Evolutionary conservation across 345 rosid species (phyloP).

Genomic region (Capsella bursapastoris): DNA sequence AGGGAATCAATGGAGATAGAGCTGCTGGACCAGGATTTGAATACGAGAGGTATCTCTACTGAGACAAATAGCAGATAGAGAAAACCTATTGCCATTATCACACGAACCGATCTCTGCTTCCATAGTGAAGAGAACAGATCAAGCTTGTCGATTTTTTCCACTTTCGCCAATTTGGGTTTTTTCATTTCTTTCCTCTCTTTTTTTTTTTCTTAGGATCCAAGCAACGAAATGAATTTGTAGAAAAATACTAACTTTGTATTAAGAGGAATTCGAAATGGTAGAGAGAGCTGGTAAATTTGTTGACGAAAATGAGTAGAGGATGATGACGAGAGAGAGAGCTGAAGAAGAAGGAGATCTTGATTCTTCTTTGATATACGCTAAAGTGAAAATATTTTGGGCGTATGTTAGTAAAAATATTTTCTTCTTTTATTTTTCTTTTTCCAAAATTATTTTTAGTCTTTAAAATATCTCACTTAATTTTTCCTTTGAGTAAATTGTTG

Average conservation of each 20-base stretch:
- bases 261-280: neutral
- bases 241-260: neutral
- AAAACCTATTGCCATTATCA: constrained; percentile 58
- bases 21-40: constrained; percentile 53
- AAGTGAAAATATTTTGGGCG: constrained; percentile 20
- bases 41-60: constrained; percentile 80
- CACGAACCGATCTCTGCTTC: constrained; percentile 73
- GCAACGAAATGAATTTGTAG: neutral
- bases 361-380: constrained; percentile 10
- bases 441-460: no score
- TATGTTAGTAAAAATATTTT: constrained; percentile 19
- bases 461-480: no score
- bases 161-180: constrained; percentile 57
- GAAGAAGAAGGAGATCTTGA: constrained; percentile 25
- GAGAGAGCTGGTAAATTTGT: neutral
- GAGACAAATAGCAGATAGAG: constrained; percentile 67
- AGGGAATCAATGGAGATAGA: constrained; percentile 57
- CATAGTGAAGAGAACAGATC: constrained; percentile 54
- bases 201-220: constrained; percentile 41
- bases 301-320: constrained; percentile 5
- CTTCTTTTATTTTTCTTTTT: neutral
- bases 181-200: constrained; percentile 63
- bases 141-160: constrained; percentile 51
- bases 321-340: constrained; percentile 21
- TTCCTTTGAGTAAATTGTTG: no score